These are phyloP conservation scores for Leptodontidium sp. DNA, from an alignment of 2,329 filamentous ascomycete genomes.

Conservation along the genomic window DNA sequence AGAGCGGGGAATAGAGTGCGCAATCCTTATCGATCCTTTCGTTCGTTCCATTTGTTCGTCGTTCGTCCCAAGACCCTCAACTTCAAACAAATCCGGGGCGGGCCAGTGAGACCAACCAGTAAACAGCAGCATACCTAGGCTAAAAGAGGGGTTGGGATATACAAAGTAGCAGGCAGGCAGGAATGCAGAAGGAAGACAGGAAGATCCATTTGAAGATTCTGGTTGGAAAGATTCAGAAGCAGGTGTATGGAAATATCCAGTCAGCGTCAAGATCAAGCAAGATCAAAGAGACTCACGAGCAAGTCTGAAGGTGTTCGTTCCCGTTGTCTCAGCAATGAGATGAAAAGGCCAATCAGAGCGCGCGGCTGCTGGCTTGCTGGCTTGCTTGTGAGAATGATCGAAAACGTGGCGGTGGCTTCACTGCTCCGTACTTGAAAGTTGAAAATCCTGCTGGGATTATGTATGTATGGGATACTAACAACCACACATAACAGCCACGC, in stretches of 20 bases:
- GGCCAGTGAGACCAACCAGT: too few relatives aligned
- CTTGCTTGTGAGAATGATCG: not conserved
- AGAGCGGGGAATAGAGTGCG: conserved; percentile 8
- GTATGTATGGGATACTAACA: not conserved
- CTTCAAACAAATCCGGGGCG: not conserved
- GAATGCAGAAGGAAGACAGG: not conserved
- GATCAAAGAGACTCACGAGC: not conserved
- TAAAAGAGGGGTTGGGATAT: conserved; percentile 16
- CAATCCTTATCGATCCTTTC: conserved; percentile 1
- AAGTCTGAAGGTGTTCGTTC: not conserved
- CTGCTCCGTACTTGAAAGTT: not conserved
- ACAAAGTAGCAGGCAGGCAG: not conserved
- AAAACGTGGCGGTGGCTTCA: conserved; percentile 7
- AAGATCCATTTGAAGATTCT: not conserved
- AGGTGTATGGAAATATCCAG: conserved; percentile 1
- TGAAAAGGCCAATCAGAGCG: conserved; percentile 15
- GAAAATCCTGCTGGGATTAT: conserved; percentile 4
- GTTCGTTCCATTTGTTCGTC: not conserved
- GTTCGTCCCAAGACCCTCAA: conserved; percentile 20
- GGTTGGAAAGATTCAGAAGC: conserved; percentile 7
- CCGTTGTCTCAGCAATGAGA: not conserved
- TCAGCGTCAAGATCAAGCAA: conserved; percentile 10
- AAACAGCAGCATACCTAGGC: not conserved
- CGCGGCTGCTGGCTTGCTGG: not conserved
- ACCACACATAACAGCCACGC: not conserved